Base-by-base conservation (phyloP, 169 alveolate genomes). In the Neospora caninum region DNA sequence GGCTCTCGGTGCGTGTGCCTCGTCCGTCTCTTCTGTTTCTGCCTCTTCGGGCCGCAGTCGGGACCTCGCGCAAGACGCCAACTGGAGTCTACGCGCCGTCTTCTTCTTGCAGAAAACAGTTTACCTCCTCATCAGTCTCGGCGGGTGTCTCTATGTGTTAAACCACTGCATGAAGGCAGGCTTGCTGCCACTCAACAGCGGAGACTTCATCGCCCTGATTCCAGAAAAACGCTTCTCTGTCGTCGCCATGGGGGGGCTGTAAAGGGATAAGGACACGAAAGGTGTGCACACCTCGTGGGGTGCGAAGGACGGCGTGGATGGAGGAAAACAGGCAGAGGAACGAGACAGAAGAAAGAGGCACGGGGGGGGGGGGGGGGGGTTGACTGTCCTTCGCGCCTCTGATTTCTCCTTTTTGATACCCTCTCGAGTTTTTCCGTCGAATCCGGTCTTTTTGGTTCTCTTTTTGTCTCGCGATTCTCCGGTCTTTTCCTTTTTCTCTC, bases 171-270 rank as follows among this genome's bases (percentile, higher is more conserved):
- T 58, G n/a, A 34, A 80, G 53, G 54, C 43, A 6, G 88, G 88
- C 58, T 58, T 80, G 20, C 6, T 80, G 49, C 88, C 88, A 6
- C 39, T 42, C 58, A 39, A 41, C 88, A 39, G 64, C n/a, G 88
- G 88, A 34, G 88, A 80, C 88, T 80, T 34, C 88, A 80, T 80
- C 58, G 49, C 88, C 20, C 10, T 80, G 88, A 80, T 80, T 13
- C 88, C 88, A 9, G 64, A 80, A n/a, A 80, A 42, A 43, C 36
- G 39, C 20, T 34, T 80, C 88, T 39, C 43, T 9, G 88, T 64
- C 31, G 73, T 27, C 73, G 73, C 73, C 34, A 29, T 64, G 73
- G 73, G 73, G n/a, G 73, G 73, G 34, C 73, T 64, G 34, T 64
- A 64, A 29, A 29, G 16, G 31, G 13, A 49, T n/a, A n/a, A n/a